Conservation (phyloP, 257 asterid genomes). For the Osmanthus fragrans region DNA sequence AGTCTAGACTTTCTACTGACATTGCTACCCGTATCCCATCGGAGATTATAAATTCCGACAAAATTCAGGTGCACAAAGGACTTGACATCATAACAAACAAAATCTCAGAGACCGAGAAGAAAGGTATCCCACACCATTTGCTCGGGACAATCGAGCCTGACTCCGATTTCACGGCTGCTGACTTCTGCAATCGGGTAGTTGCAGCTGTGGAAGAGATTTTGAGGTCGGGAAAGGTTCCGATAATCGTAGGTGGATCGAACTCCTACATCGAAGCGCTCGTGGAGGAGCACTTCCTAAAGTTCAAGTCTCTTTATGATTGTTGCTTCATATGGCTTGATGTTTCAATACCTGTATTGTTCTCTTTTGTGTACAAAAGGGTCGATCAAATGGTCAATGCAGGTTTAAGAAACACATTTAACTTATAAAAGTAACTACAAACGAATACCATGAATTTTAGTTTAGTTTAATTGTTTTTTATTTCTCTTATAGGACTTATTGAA, state of each 20-base stretch:
- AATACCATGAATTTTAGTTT: not conserved
- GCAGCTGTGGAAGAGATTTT: conserved; percentile 9
- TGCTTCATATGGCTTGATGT: conserved; percentile 24
- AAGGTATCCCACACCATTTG: conserved; percentile 29
- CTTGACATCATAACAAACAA: too few relatives aligned
- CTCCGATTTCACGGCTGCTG: conserved; percentile 11
- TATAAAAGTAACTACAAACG: not conserved
- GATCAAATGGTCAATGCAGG: conserved; percentile 21
- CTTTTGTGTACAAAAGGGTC: conserved; percentile 13
- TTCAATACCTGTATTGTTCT: conserved; percentile 6
- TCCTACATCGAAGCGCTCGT: conserved; percentile 21
- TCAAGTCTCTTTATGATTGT: conserved; percentile 2
- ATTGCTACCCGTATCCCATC: conserved; percentile 24
- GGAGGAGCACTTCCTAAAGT: not conserved
- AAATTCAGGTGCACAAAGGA: conserved; percentile 23
- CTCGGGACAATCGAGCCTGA: conserved; percentile 22
- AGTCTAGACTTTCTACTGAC: conserved; percentile 29
- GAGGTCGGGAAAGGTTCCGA: conserved; percentile 15
- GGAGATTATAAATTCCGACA: conserved; percentile 28
- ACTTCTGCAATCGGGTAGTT: conserved; percentile 4
- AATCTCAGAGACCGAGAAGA: too few relatives aligned
- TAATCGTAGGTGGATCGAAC: conserved; percentile 30
- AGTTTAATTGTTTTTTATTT: not conserved
- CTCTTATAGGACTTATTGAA: conserved; percentile 1
- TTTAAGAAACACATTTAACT: not conserved